These are phyloP conservation scores for Pseudogymnoascus sp. DNA, from an alignment of 2,329 filamentous ascomycete genomes.

Conservation along the genomic window DNA sequence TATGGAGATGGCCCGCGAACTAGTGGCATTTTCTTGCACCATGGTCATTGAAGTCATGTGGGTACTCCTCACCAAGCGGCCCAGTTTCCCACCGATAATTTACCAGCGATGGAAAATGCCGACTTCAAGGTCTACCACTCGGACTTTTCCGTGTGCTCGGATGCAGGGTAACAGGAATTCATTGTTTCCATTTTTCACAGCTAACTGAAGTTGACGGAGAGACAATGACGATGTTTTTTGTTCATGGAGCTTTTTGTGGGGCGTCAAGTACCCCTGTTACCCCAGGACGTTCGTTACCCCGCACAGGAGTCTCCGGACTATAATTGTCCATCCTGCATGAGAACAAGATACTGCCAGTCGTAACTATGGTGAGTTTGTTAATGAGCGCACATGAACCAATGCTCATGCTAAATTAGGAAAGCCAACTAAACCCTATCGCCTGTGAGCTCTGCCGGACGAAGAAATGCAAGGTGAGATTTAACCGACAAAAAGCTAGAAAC, in stretches of 20 bases:
- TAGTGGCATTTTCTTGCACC: not conserved
- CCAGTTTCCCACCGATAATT: not conserved
- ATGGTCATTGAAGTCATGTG: not conserved
- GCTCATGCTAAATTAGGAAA: not conserved
- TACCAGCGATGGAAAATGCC: not conserved
- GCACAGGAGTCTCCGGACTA: not conserved
- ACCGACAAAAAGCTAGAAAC: not conserved
- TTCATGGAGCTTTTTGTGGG: not conserved
- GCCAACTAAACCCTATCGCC: conserved; percentile 7
- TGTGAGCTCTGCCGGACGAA: conserved; percentile 6
- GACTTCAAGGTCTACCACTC: not conserved
- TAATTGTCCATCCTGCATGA: not conserved
- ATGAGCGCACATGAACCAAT: not conserved
- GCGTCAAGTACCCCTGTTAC: not conserved
- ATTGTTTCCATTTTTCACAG: too few relatives aligned
- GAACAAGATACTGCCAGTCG: not conserved
- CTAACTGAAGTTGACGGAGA: not conserved
- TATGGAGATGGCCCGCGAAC: not conserved
- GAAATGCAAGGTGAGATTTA: conserved; percentile 6
- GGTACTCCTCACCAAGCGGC: not conserved
- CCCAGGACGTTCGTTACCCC: not conserved
- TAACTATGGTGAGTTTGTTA: not conserved
- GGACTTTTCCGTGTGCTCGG: not conserved
- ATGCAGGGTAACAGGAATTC: not conserved
- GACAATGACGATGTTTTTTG: not conserved